Evolutionary conservation across 2,329 filamentous ascomycete species (phyloP).

Genomic region (Helotiales sp.): DNA sequence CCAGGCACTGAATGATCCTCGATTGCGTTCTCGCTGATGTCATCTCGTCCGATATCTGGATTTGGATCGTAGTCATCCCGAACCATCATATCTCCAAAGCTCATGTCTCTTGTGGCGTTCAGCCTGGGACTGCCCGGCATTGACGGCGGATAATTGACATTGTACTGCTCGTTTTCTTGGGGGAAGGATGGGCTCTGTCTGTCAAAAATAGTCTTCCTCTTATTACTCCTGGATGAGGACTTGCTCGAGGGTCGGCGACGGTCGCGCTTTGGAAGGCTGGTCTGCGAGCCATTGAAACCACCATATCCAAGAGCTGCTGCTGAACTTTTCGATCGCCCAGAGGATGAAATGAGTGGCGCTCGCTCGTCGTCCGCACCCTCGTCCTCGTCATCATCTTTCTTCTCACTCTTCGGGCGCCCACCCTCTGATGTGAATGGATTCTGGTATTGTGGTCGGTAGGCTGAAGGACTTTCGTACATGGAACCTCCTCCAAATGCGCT

Average conservation of each 20-base stretch:
- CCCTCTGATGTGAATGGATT: constrained; percentile 34
- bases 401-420: constrained; percentile 29
- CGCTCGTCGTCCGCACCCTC: constrained; percentile 49
- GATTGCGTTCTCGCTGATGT: constrained; percentile 27
- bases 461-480: constrained; percentile 35
- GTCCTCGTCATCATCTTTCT: constrained; percentile 51
- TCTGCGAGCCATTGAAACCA: constrained; percentile 22
- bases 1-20: constrained; percentile 33
- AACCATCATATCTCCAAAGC: constrained; percentile 70
- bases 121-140: constrained; percentile 62
- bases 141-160: constrained; percentile 69
- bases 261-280: neutral
- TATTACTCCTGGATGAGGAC: constrained; percentile 46
- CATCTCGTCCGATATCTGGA: constrained; percentile 21
- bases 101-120: constrained; percentile 52
- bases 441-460: constrained; percentile 35
- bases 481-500: constrained; percentile 37
- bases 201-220: constrained; percentile 32
- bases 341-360: constrained; percentile 53
- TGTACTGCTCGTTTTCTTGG: constrained; percentile 49
- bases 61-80: constrained; percentile 57
- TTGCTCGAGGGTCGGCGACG: constrained; percentile 34
- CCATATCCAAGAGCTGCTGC: constrained; percentile 22
- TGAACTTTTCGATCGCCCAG: constrained; percentile 38
- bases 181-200: constrained; percentile 24